Conservation (phyloP, 148 eudicot genomes). For the Camellia granthamiana region DNA sequence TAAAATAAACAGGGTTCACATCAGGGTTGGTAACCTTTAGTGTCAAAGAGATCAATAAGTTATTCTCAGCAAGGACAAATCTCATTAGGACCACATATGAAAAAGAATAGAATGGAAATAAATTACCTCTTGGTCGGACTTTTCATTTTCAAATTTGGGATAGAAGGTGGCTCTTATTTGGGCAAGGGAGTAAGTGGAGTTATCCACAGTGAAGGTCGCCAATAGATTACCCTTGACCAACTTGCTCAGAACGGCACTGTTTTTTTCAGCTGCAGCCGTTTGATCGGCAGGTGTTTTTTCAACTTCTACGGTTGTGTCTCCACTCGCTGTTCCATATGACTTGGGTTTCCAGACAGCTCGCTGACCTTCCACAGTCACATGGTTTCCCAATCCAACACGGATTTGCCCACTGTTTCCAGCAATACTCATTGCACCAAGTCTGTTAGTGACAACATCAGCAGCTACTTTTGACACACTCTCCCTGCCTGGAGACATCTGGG, state of each 20-base stretch:
- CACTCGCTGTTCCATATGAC: slow-evolving; percentile 51
- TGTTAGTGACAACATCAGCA: slow-evolving; percentile 25
- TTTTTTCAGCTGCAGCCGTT: slow-evolving; percentile 27
- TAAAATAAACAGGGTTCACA: neutral
- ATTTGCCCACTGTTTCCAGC: slow-evolving; percentile 35
- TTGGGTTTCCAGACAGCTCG: slow-evolving; percentile 55
- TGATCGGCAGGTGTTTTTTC: slow-evolving; percentile 25
- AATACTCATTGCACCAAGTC: slow-evolving; percentile 27
- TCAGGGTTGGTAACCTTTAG: neutral
- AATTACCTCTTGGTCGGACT: slow-evolving; percentile 94
- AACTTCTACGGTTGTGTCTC: slow-evolving; percentile 27
- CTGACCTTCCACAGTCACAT: slow-evolving; percentile 33
- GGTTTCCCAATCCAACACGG: slow-evolving; percentile 28
- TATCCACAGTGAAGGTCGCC: slow-evolving; percentile 77
- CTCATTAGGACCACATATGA: neutral
- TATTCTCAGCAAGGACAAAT: neutral
- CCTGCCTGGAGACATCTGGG: slow-evolving; percentile 29
- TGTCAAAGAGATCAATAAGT: neutral
- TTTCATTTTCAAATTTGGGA: slow-evolving; percentile 98
- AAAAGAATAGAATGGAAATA: neutral
- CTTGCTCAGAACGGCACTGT: slow-evolving; percentile 29
- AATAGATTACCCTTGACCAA: slow-evolving; percentile 39
- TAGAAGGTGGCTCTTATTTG: slow-evolving; percentile 91
- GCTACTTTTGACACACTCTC: slow-evolving; percentile 23
- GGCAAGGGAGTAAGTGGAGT: slow-evolving; percentile 63